Evolutionary conservation across 2,329 filamentous ascomycete genomes (phyloP), one percentile per base, ranked within the genome.

Genomic region (Dactylella cylindrospora): DNA sequence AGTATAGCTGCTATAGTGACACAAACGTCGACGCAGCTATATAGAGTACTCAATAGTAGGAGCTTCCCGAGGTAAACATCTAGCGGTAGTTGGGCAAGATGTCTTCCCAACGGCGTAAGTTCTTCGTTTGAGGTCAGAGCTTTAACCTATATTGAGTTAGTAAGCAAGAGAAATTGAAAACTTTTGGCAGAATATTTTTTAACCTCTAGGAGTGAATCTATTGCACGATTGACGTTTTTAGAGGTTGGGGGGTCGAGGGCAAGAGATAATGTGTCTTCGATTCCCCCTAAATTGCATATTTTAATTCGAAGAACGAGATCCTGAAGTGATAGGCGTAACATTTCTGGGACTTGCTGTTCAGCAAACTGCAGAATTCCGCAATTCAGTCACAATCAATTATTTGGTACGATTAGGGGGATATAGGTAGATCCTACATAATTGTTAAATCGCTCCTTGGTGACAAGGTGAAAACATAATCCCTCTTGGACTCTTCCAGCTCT

Each of bases 61-160:
- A 98, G 80, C 72, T 98, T 98, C 13, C 91, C 91, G 1, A 98
- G 78, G 72, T 95, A 95, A 8, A 96, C 91, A 70, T 98, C 93
- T 1, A 98, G 76, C 1, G 93, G 93, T 5, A 98, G 74, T 64
- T 89, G 86, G 1, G 93, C 90, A 23, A 98, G 79, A 70, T 96
- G 90, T 35, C 83, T 78, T 3, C 93, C 93, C 12, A 98, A 78
- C 1, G 89, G 82, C 0, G 93, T 98, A 33, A 98, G 76, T 45
- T 91, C 87, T 73, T 98, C 93, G 2, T 77, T 75, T 8, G 81
- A 72, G 0, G 90, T 96, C 45, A 98, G 76, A 3, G 93, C 93
- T 68, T 68, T 69, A 10, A 65, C 66, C 66, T 67, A 23, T 19
- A 8, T n/a, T 28, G 22, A 35, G 29, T 66, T 23, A 66, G 59